Evolutionary conservation across 805 yeast genomes (phyloP).

Genomic region (Ascoidea tarda): DNA sequence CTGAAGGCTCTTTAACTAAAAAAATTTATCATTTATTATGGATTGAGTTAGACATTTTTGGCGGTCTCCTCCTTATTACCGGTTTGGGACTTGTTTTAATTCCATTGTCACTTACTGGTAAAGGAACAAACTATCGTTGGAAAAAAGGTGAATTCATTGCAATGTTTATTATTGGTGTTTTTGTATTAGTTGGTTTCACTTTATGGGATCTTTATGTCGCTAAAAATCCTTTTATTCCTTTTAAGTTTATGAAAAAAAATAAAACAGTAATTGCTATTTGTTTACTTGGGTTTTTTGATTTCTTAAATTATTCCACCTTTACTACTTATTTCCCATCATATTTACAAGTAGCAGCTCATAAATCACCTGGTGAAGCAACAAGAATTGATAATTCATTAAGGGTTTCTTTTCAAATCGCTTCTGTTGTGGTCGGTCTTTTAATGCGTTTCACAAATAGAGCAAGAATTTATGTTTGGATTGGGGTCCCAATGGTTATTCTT

Average conservation of each 20-base stretch:
- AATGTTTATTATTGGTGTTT: constrained; percentile 17
- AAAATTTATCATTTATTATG: constrained; percentile 9
- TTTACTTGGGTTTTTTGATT: constrained; percentile 14
- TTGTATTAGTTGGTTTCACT: constrained; percentile 5
- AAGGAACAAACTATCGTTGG: constrained; percentile 13
- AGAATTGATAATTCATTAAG: constrained; percentile 19
- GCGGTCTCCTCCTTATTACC: constrained; percentile 11
- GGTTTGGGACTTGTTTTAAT: constrained; percentile 16
- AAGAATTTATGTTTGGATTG: constrained; percentile 13
- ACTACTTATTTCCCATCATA: constrained; percentile 15
- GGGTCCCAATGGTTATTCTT: constrained; percentile 13
- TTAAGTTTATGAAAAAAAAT: constrained; percentile 12
- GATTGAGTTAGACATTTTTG: constrained; percentile 15
- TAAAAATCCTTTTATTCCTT: constrained; percentile 16
- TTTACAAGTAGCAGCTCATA: constrained; percentile 18
- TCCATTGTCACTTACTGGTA: constrained; percentile 18
- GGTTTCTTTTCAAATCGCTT: constrained; percentile 15
- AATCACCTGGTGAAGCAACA: constrained; percentile 16
- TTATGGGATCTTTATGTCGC: constrained; percentile 13
- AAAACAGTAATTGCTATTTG: constrained; percentile 11
- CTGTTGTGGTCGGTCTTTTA: constrained; percentile 15
- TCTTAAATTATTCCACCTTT: constrained; percentile 15
- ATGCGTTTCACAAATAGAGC: constrained; percentile 19
- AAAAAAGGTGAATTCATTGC: constrained; percentile 11
- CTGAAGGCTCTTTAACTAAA: constrained; percentile 9